Conservation (phyloP, 2,329 filamentous ascomycete species). For the Teratosphaeriaceae sp. region DNA sequence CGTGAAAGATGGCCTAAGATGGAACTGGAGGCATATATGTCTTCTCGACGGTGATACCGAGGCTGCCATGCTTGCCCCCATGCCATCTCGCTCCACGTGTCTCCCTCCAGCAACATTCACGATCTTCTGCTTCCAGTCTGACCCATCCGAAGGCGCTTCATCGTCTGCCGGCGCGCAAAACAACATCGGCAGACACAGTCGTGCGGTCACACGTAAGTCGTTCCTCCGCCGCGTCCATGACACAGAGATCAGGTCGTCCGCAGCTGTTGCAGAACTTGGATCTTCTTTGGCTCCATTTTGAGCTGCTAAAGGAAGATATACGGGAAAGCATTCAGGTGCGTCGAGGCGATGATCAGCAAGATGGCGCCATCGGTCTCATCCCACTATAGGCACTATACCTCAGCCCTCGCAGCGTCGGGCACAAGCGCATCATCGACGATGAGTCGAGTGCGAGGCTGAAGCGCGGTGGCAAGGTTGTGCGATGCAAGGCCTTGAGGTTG, state of each 20-base stretch:
- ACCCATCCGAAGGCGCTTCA: conserved; percentile 48
- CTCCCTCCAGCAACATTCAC: conserved; percentile 16
- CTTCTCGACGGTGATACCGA: conserved; percentile 15
- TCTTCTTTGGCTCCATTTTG: conserved; percentile 43
- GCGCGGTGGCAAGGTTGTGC: conserved; percentile 52
- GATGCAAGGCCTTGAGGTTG: conserved; percentile 54
- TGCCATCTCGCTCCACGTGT: conserved; percentile 15
- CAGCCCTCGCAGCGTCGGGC: conserved; percentile 28
- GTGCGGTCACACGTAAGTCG: conserved; percentile 43
- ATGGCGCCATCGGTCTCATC: conserved; percentile 34
- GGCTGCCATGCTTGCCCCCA: conserved; percentile 4
- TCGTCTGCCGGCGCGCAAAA: conserved; percentile 63
- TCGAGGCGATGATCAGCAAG: conserved; percentile 31
- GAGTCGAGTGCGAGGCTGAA: conserved; percentile 51
- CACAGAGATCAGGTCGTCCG: conserved; percentile 55
- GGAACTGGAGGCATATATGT: conserved; percentile 50
- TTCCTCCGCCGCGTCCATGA: conserved; percentile 63
- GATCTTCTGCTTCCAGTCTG: conserved; percentile 46
- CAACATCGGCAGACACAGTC: conserved; percentile 33
- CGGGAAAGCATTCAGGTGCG: conserved; percentile 31
- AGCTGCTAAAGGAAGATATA: conserved; percentile 28
- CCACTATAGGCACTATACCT: conserved; percentile 27
- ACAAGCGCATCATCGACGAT: conserved; percentile 44
- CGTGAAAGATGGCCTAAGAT: conserved; percentile 46
- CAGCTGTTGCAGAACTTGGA: too few relatives aligned